A percentile compares a stretch with the other conserved stretches of the same genome.
These are phyloP conservation scores for Silene conica DNA, from an alignment of 148 eudicot genomes.

Conservation along the genomic window DNA sequence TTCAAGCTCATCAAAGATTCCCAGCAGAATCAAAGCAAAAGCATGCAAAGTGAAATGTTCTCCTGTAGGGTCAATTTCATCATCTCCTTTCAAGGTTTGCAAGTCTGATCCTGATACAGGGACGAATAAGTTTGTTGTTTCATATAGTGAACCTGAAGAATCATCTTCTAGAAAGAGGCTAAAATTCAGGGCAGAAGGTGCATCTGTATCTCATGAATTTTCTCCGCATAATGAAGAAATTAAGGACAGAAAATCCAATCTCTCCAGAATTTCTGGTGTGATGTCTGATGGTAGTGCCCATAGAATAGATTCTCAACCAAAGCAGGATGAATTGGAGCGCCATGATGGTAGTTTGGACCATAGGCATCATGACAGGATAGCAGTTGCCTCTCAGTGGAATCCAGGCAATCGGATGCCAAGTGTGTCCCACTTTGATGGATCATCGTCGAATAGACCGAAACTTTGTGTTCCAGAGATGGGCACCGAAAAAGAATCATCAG, in stretches of 20 bases:
- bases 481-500: slow-evolving; percentile 19
- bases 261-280: slow-evolving; percentile 14
- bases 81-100: slow-evolving; percentile 32
- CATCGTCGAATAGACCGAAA: slow-evolving; percentile 20
- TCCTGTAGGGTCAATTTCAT: slow-evolving; percentile 36
- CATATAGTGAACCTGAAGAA: slow-evolving; percentile 22
- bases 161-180: slow-evolving; percentile 12
- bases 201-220: slow-evolving; percentile 13
- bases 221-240: slow-evolving; percentile 20
- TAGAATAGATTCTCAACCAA: slow-evolving; percentile 14
- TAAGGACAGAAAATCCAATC: slow-evolving; percentile 21
- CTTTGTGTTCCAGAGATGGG: slow-evolving; percentile 16
- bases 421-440: slow-evolving; percentile 18
- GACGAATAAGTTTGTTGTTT: slow-evolving; percentile 17
- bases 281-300: slow-evolving; percentile 17
- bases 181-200: slow-evolving; percentile 22
- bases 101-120: slow-evolving; percentile 29
- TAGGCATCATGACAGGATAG: slow-evolving; percentile 10
- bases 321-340: slow-evolving; percentile 15
- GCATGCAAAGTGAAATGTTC: slow-evolving; percentile 28
- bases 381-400: slow-evolving; percentile 15
- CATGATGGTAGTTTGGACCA: slow-evolving; percentile 7
- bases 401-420: slow-evolving; percentile 22
- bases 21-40: slow-evolving; percentile 28
- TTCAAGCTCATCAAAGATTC: slow-evolving; percentile 44